Evolutionary conservation across 805 yeast genomes (phyloP).

Genomic region (Candida dendrica): DNA sequence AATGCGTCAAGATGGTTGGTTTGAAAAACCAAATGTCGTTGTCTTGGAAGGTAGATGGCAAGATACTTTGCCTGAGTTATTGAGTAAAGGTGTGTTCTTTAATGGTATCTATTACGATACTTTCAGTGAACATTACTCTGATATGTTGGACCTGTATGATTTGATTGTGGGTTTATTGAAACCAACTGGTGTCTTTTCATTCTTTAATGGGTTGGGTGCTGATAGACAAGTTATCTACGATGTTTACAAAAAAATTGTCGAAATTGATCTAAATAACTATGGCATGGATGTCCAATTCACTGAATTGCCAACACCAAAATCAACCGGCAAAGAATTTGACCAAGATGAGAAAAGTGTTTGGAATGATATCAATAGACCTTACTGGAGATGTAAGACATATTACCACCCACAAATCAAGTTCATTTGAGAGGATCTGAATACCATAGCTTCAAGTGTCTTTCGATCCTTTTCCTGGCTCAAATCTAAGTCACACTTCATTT

Average conservation of each 20-base stretch:
- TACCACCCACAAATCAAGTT: conserved; percentile 60
- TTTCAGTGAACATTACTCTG: conserved; percentile 84
- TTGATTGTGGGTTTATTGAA: conserved; percentile 72
- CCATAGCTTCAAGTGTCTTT: background rate
- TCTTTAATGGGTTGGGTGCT: conserved; percentile 87
- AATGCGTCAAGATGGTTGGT: conserved; percentile 76
- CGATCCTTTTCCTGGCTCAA: background rate
- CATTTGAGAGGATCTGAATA: conserved; percentile 1
- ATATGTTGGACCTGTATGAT: conserved; percentile 83
- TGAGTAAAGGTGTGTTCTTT: conserved; percentile 63
- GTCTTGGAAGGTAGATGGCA: conserved; percentile 92
- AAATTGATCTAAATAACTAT: conserved; percentile 68
- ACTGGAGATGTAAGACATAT: conserved; percentile 63
- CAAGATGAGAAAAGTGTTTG: conserved; percentile 40
- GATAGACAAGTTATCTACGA: conserved; percentile 70
- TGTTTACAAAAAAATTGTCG: conserved; percentile 79
- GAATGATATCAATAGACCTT: conserved; percentile 55
- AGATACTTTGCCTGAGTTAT: conserved; percentile 58
- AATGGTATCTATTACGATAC: conserved; percentile 94
- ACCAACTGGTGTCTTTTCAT: conserved; percentile 80
- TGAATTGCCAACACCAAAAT: conserved; percentile 39
- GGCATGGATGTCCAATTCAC: conserved; percentile 63
- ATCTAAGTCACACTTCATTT: background rate
- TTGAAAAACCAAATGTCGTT: conserved; percentile 60
- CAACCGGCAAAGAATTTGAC: conserved; percentile 28